These are phyloP conservation scores for Zasmidium citrigriseum DNA, from an alignment of 2,329 filamentous ascomycete species.

Conservation along the genomic window DNA sequence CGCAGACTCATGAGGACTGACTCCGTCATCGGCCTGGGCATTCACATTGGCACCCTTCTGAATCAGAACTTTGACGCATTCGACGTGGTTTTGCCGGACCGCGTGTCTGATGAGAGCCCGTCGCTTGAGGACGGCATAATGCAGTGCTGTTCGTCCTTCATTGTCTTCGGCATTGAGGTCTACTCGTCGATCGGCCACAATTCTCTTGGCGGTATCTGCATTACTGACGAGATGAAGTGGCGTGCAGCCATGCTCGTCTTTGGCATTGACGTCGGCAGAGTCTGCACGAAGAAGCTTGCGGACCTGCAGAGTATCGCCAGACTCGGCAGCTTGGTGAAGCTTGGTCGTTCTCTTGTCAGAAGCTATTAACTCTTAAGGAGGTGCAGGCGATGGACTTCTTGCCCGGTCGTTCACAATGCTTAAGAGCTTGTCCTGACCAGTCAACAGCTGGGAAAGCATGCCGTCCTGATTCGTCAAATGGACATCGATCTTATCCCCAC, in stretches of 20 bases:
- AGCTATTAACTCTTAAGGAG: neutral
- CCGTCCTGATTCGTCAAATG: neutral
- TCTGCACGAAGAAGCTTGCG: neutral
- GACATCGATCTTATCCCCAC: neutral
- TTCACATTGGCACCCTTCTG: neutral
- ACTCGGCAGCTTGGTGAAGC: neutral
- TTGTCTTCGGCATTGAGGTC: neutral
- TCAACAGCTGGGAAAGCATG: neutral
- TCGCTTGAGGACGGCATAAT: neutral
- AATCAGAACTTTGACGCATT: neutral
- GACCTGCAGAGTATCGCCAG: neutral
- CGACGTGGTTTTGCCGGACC: neutral
- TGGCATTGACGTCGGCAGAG: neutral
- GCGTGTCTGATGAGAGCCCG: neutral
- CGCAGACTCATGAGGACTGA: neutral
- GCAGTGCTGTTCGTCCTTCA: neutral
- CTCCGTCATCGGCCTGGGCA: neutral
- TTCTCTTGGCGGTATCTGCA: neutral
- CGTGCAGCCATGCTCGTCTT: neutral
- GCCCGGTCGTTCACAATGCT: neutral
- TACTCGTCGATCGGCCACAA: neutral
- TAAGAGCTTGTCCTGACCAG: neutral
- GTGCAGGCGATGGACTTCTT: neutral
- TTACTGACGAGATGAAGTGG: neutral
- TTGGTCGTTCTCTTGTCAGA: neutral